Percentiles rank a stretch among this genome's conserved stretches.
Conservation (phyloP, 176 grass and related monocot species). For the Lolium rigidum region DNA sequence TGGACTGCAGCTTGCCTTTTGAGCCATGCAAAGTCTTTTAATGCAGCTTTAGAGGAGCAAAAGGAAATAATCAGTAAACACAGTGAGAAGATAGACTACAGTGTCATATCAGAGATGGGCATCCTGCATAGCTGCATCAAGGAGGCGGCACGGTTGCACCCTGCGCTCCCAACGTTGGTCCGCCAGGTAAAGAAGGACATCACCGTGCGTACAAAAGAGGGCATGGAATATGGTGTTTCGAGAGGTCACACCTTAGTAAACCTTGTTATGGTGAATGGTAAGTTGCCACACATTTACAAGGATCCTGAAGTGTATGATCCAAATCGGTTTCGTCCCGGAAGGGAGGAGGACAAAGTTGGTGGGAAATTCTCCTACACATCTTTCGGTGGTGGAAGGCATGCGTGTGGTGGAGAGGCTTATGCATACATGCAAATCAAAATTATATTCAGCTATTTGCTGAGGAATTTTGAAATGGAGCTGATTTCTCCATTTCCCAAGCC, state of each 20-base stretch:
- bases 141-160: neutral
- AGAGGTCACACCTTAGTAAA: neutral
- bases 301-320: neutral
- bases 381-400: too few species aligned
- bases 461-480: too few species aligned
- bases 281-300: neutral
- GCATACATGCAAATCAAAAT: too few species aligned
- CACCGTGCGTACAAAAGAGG: neutral
- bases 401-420: too few species aligned
- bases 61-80: neutral
- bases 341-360: too few species aligned
- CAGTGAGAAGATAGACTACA: neutral
- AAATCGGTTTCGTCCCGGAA: neutral
- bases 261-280: neutral
- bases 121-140: neutral
- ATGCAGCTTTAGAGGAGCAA: neutral
- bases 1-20: neutral
- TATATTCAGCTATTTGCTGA: too few species aligned
- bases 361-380: too few species aligned
- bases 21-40: neutral
- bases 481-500: too few species aligned
- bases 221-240: neutral
- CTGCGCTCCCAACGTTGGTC: neutral
- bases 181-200: neutral
- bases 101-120: neutral